Conservation (phyloP, 768 basidiomycete genomes). For the Leccinum aurantiacum region DNA sequence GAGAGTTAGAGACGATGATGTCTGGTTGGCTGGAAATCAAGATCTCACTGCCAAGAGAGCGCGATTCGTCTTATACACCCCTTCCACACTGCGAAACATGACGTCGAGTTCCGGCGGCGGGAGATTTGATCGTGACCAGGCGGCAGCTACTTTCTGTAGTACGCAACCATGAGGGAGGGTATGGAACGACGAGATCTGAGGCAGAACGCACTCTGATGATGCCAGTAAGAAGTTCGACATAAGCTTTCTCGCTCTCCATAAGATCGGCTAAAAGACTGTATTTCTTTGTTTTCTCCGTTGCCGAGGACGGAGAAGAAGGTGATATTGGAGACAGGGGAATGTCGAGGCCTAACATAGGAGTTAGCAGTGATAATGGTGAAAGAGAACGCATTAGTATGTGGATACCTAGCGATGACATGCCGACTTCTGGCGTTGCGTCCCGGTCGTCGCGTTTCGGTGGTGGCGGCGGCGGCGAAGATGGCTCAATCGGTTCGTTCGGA, state of each 20-base stretch:
- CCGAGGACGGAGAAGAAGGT: constrained; percentile 21
- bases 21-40: not conserved
- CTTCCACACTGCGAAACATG: constrained; percentile 94
- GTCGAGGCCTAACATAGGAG: constrained; percentile 21
- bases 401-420: constrained; percentile 28
- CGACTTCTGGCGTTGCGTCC: not conserved
- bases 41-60: constrained; percentile 62
- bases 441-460: constrained; percentile 22
- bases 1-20: constrained; percentile 15
- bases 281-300: constrained; percentile 56
- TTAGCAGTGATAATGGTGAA: constrained; percentile 18
- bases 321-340: constrained; percentile 23
- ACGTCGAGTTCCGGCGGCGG: constrained; percentile 88
- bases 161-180: constrained; percentile 14
- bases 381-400: not conserved
- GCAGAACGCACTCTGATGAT: constrained; percentile 77
- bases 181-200: constrained; percentile 1
- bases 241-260: constrained; percentile 89
- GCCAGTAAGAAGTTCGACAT: constrained; percentile 86
- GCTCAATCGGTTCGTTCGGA: not conserved
- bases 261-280: constrained; percentile 87
- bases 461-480: constrained; percentile 17
- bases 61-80: constrained; percentile 90
- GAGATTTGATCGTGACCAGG: constrained; percentile 94
- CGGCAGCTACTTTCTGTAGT: constrained; percentile 91